Conservation (phyloP, 768 basidiomycete genomes). For the Coprinopsis cinerea region DNA sequence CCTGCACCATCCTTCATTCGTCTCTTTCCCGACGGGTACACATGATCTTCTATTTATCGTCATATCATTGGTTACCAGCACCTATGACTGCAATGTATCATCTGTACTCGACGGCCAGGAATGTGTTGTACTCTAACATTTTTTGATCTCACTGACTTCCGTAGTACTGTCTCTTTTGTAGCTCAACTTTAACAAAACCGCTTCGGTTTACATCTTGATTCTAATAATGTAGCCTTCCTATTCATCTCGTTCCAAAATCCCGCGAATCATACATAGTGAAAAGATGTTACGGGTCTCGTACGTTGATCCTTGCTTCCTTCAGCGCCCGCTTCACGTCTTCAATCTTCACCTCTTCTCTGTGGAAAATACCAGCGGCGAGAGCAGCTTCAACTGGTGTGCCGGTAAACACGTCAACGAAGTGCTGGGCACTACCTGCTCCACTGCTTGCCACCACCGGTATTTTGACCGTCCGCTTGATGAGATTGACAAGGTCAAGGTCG, state of each 20-base stretch:
- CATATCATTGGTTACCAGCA: neutral
- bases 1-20: neutral
- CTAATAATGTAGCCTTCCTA: too few species aligned
- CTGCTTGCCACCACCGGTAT: constrained; percentile 96
- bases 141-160: neutral
- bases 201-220: too few species aligned
- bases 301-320: constrained; percentile 41
- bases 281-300: constrained; percentile 22
- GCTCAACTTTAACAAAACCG: too few species aligned
- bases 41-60: neutral
- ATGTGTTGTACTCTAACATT: neutral
- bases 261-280: neutral
- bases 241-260: neutral
- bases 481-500: constrained; percentile 73
- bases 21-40: neutral
- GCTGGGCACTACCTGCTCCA: constrained; percentile 76
- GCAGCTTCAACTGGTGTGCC: constrained; percentile 83
- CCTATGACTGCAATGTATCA: neutral
- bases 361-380: constrained; percentile 96
- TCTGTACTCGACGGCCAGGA: neutral
- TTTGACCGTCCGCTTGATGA: constrained; percentile 69
- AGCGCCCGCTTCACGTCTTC: constrained; percentile 68
- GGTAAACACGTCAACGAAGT: constrained; percentile 86
- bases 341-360: constrained; percentile 83
- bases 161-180: neutral